A percentile compares a stretch with the other conserved stretches of the same genome.
These are phyloP conservation scores for Cucumis cinereus DNA, from an alignment of 306 rosid genomes.

Conservation along the genomic window DNA sequence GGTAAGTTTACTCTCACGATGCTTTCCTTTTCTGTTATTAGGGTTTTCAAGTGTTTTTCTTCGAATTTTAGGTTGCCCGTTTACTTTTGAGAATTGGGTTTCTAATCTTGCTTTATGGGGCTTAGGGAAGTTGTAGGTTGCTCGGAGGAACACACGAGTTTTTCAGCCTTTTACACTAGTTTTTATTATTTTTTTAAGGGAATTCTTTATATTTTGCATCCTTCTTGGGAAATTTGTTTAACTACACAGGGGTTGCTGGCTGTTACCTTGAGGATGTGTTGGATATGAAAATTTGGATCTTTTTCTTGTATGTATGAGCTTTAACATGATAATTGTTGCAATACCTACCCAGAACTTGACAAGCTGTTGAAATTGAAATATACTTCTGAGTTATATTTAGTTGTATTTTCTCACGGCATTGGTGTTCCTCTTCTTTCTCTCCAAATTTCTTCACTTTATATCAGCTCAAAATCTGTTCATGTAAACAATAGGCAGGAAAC, in stretches of 20 bases:
- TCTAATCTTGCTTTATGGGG: not conserved
- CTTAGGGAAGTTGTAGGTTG: slow-evolving; percentile 20
- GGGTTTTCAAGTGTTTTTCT: slow-evolving; percentile 9
- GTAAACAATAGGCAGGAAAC: not conserved
- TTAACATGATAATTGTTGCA: not conserved
- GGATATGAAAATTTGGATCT: not conserved
- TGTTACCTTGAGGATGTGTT: not conserved
- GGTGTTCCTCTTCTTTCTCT: not conserved
- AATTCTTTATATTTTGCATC: not conserved
- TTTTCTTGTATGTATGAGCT: not conserved
- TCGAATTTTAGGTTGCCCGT: slow-evolving; percentile 17
- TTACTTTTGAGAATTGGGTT: slow-evolving; percentile 1
- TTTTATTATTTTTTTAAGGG: not conserved
- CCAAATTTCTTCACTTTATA: not conserved
- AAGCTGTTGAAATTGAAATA: not conserved
- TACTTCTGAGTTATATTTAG: not conserved
- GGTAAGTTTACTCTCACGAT: slow-evolving; percentile 37
- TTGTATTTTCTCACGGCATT: not conserved
- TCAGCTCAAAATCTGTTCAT: not conserved
- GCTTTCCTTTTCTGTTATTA: not conserved
- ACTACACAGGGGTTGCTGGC: slow-evolving; percentile 3
- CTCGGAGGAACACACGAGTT: not conserved
- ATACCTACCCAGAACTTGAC: not conserved
- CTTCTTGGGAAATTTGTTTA: not conserved
- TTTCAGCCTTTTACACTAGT: not conserved